Conservation (phyloP, 1,139 yeast species). For the Candida sojae region DNA sequence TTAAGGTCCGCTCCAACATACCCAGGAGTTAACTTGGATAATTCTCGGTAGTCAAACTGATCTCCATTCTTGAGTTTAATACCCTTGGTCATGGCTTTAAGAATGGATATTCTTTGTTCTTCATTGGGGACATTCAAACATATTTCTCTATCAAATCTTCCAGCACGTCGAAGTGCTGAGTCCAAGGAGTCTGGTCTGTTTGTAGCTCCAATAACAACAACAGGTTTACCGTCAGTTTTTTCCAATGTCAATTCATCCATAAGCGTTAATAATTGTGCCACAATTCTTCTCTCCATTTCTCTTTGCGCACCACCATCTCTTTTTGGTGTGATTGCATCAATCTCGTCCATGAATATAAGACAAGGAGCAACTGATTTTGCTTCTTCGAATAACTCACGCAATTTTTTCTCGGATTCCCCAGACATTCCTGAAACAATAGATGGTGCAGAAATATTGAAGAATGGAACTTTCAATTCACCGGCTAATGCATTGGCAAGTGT, state of each 20-base stretch:
- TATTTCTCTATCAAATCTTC: conserved; percentile 51
- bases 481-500: conserved; percentile 95
- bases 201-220: conserved; percentile 54
- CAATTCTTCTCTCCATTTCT: conserved; percentile 97
- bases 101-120: conserved; percentile 72
- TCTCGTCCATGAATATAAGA: conserved; percentile 88
- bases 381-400: conserved; percentile 91
- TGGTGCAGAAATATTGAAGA: conserved; percentile 90
- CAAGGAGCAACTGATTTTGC: conserved; percentile 92
- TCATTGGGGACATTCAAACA: conserved; percentile 90
- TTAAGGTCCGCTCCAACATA: conserved; percentile 97
- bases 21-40: conserved; percentile 96
- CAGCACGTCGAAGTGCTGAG: conserved; percentile 50
- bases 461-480: conserved; percentile 91
- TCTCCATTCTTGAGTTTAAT: conserved; percentile 65
- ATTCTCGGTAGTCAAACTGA: conserved; percentile 60
- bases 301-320: conserved; percentile 95
- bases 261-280: conserved; percentile 89
- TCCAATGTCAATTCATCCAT: conserved; percentile 82
- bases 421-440: conserved; percentile 99
- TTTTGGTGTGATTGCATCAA: conserved; percentile 97
- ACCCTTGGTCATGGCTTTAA: conserved; percentile 68
- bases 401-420: conserved; percentile 96
- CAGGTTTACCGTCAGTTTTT: conserved; percentile 90
- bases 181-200: conserved; percentile 52